Evolutionary conservation across 495 filamentous ascomycete species (phyloP).

Genomic region (Talaromyces ruber): DNA sequence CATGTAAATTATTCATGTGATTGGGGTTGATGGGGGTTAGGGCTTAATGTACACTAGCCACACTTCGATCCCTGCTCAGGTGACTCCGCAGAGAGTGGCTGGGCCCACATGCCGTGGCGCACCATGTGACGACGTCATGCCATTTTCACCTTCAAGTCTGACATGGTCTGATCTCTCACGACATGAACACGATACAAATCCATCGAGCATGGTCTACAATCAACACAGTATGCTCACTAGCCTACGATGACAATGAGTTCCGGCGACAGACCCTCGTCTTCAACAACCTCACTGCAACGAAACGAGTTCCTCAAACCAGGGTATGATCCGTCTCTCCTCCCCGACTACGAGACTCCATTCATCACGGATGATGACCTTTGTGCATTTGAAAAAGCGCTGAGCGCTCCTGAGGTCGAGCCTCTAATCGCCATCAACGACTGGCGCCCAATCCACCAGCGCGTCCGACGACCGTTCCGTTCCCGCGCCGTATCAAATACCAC

Average conservation of each 20-base stretch:
- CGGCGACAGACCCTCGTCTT: constrained; percentile 10
- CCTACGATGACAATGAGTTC: constrained; percentile 20
- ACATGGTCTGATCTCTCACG: neutral
- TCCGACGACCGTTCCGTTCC: constrained; percentile 36
- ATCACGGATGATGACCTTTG: constrained; percentile 44
- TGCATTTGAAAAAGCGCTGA: constrained; percentile 42
- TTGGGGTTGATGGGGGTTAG: neutral
- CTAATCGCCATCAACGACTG: constrained; percentile 76
- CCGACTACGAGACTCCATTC: constrained; percentile 60
- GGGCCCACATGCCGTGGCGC: neutral
- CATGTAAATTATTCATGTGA: neutral
- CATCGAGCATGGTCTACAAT: neutral
- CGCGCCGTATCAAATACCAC: constrained; percentile 8
- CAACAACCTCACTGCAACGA: neutral
- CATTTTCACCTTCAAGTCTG: neutral
- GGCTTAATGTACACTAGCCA: neutral
- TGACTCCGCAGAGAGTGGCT: neutral
- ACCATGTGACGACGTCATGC: neutral
- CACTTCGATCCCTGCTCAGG: neutral
- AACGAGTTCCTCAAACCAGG: neutral
- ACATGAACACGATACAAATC: neutral
- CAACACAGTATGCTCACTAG: neutral
- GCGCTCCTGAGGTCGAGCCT: constrained; percentile 37
- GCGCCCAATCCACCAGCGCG: constrained; percentile 65
- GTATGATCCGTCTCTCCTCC: constrained; percentile 40